Percentiles rank a stretch among this genome's conserved stretches.
These are phyloP conservation scores for Arthrobotrys iridis DNA, from an alignment of 2,329 filamentous ascomycete species.

Conservation along the genomic window DNA sequence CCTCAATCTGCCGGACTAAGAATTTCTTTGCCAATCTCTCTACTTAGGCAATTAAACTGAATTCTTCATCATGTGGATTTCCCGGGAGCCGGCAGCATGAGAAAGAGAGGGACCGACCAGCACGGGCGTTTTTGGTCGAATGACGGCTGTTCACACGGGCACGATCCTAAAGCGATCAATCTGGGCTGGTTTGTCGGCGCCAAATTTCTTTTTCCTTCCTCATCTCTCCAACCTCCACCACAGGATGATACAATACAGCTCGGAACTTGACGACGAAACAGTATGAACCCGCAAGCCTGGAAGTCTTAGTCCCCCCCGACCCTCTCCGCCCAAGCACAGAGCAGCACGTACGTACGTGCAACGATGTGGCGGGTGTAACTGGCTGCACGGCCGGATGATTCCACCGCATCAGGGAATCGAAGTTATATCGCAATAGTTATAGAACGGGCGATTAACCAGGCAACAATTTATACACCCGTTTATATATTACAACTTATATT, in stretches of 20 bases:
- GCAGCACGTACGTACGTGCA: slow-evolving; percentile 47
- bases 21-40: background rate
- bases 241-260: background rate
- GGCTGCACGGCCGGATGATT: slow-evolving; percentile 33
- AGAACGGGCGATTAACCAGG: slow-evolving; percentile 11
- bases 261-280: slow-evolving; percentile 11
- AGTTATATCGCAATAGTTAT: slow-evolving; percentile 9
- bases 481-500: slow-evolving; percentile 21
- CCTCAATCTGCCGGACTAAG: background rate
- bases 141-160: slow-evolving; percentile 24
- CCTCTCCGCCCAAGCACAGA: slow-evolving; percentile 38
- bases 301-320: background rate
- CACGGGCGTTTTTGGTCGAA: slow-evolving; percentile 30
- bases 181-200: slow-evolving; percentile 20
- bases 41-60: slow-evolving; percentile 11
- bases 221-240: slow-evolving; percentile 25
- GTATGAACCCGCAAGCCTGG: slow-evolving; percentile 26
- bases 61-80: slow-evolving; percentile 11
- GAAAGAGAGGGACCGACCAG: background rate
- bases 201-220: slow-evolving; percentile 47
- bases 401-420: slow-evolving; percentile 6
- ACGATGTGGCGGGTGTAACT: slow-evolving; percentile 54
- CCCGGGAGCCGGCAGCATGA: slow-evolving; percentile 11
- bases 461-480: background rate
- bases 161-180: slow-evolving; percentile 13